These are phyloP conservation scores for Pestalotiopsis sp. DNA, from an alignment of 2,329 filamentous ascomycete species.

Conservation along the genomic window DNA sequence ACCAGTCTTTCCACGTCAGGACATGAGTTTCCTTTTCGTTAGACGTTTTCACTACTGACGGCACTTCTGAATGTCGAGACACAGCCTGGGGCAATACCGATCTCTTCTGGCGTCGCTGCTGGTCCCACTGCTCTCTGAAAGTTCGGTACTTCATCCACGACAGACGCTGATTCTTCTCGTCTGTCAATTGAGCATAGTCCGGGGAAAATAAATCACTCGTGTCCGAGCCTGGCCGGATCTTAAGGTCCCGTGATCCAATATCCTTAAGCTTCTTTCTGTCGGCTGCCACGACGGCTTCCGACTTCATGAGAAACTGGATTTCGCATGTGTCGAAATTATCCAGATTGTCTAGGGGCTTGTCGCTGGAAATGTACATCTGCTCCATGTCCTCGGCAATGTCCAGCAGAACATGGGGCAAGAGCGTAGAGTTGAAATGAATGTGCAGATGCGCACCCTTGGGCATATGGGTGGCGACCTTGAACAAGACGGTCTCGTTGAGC, in stretches of 20 bases:
- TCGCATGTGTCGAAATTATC: constrained; percentile 56
- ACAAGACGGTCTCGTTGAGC: constrained; percentile 59
- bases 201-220: not conserved
- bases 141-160: constrained; percentile 11
- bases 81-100: not conserved
- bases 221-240: not conserved
- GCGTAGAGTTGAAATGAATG: constrained; percentile 78
- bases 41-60: not conserved
- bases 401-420: constrained; percentile 63
- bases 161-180: not conserved
- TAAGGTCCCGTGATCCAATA: not conserved
- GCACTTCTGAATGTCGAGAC: constrained; percentile 13
- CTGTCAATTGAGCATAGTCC: not conserved
- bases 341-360: constrained; percentile 45
- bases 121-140: constrained; percentile 36
- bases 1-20: constrained; percentile 46
- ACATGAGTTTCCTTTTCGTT: not conserved
- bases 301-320: constrained; percentile 61
- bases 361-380: constrained; percentile 72
- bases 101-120: constrained; percentile 35
- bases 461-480: constrained; percentile 57
- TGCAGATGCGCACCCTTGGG: constrained; percentile 77
- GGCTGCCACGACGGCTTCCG: not conserved
- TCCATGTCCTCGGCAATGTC: constrained; percentile 55
- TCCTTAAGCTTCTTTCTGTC: not conserved